These are phyloP conservation scores for Pythium inflatum DNA, from an alignment of 352 stramenopile genomes.

Conservation along the genomic window DNA sequence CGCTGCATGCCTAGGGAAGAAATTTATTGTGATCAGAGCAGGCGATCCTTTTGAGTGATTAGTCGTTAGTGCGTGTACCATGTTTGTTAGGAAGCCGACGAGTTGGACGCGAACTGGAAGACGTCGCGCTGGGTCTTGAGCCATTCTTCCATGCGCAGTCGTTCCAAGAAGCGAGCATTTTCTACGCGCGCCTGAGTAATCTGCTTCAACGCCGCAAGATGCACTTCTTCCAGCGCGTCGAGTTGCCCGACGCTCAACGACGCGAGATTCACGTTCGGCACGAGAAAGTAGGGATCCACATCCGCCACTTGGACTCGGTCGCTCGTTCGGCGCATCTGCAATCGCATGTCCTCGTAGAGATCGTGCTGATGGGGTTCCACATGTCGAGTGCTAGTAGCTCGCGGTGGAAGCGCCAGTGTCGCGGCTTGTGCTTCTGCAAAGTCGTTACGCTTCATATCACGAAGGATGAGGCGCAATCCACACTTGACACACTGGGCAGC, in stretches of 20 bases:
- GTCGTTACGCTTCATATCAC: slow-evolving; percentile 59
- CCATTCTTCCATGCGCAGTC: slow-evolving; percentile 72
- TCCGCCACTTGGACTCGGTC: slow-evolving; percentile 46
- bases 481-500: slow-evolving; percentile 60
- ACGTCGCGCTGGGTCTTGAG: slow-evolving; percentile 73
- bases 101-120: slow-evolving; percentile 40
- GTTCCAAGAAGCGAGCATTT: slow-evolving; percentile 63
- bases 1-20: slow-evolving; percentile 24
- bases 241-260: slow-evolving; percentile 76
- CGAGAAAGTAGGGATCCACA: slow-evolving; percentile 51
- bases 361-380: slow-evolving; percentile 14
- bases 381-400: neutral
- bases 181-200: slow-evolving; percentile 66
- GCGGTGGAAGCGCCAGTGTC: slow-evolving; percentile 45
- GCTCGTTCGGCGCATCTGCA: slow-evolving; percentile 40
- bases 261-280: slow-evolving; percentile 53
- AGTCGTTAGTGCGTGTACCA: neutral
- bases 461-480: slow-evolving; percentile 41
- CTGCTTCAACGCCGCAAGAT: slow-evolving; percentile 58
- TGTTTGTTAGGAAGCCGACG: slow-evolving; percentile 2
- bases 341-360: slow-evolving; percentile 55
- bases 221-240: slow-evolving; percentile 67
- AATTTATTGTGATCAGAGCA: neutral
- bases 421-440: slow-evolving; percentile 69
- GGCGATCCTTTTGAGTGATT: neutral